Percentiles rank a stretch among this genome's conserved stretches.
Evolutionary conservation across 805 yeast genomes (phyloP).

Genomic region (Zygoascus tannicola): DNA sequence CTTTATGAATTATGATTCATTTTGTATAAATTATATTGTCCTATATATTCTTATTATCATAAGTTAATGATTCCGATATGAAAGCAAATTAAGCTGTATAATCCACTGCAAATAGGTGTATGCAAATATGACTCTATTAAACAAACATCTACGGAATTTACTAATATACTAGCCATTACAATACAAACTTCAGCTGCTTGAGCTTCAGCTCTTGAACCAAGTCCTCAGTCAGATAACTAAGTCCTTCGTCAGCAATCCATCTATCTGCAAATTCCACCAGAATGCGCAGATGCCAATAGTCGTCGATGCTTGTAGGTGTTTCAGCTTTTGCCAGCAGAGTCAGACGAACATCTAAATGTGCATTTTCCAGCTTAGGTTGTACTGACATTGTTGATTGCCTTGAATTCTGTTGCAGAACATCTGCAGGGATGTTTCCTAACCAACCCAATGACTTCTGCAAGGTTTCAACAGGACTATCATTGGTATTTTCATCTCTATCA

Average conservation of each 20-base stretch:
- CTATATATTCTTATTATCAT: no score
- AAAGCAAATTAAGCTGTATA: no score
- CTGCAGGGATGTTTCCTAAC: neutral
- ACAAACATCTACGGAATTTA: no score
- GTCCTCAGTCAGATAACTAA: neutral
- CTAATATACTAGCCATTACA: no score
- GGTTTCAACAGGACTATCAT: neutral
- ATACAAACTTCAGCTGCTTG: neutral
- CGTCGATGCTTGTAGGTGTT: constrained; percentile 39
- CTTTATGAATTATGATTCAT: no score
- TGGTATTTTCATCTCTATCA: neutral
- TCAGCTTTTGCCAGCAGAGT: constrained; percentile 39
- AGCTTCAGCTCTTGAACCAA: neutral
- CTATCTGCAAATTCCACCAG: constrained; percentile 51
- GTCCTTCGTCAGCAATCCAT: constrained; percentile 13
- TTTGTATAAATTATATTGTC: no score
- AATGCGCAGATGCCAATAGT: constrained; percentile 54
- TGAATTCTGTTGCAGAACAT: neutral
- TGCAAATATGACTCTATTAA: no score
- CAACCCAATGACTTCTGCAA: neutral
- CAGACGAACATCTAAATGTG: constrained; percentile 43
- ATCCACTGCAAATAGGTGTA: no score
- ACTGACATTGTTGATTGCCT: neutral
- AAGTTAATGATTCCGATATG: no score
- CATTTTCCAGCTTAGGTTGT: neutral